Conservation (phyloP, 2,329 filamentous ascomycete genomes). For the Penicillium sclerotiorum region DNA sequence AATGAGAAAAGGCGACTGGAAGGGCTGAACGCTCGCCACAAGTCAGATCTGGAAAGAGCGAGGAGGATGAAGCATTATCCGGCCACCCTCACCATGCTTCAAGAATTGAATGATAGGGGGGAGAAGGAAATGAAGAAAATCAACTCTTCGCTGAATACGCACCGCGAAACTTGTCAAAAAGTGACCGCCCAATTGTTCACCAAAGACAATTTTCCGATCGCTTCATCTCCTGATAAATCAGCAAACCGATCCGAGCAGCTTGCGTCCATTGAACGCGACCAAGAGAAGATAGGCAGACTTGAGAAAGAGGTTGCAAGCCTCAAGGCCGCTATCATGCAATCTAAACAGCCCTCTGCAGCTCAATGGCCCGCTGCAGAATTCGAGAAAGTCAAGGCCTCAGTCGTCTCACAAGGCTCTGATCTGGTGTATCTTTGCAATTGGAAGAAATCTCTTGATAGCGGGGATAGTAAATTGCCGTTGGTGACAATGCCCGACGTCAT, state of each 20-base stretch:
- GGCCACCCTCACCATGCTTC: not conserved
- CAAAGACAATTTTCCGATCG: not conserved
- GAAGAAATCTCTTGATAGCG: not conserved
- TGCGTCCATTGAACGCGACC: not conserved
- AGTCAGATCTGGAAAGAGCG: not conserved
- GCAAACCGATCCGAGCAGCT: not conserved
- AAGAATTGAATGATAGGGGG: not conserved
- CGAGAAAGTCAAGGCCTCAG: too few species aligned
- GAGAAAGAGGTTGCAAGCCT: conserved; percentile 2
- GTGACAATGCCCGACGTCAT: not conserved
- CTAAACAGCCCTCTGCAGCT: too few species aligned
- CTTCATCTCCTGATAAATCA: not conserved
- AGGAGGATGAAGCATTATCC: not conserved
- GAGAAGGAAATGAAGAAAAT: not conserved
- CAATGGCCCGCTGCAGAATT: too few species aligned
- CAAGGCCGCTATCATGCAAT: too few species aligned
- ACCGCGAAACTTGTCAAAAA: not conserved
- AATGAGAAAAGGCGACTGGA: not conserved
- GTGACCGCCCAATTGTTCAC: not conserved
- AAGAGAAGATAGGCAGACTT: conserved; percentile 19
- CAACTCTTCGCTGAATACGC: not conserved
- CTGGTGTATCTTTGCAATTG: too few species aligned
- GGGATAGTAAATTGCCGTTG: not conserved
- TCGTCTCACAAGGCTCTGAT: too few species aligned
- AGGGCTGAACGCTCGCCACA: not conserved